Base-by-base conservation (phyloP, 495 filamentous ascomycete genomes). In the Neurospora sp. region DNA sequence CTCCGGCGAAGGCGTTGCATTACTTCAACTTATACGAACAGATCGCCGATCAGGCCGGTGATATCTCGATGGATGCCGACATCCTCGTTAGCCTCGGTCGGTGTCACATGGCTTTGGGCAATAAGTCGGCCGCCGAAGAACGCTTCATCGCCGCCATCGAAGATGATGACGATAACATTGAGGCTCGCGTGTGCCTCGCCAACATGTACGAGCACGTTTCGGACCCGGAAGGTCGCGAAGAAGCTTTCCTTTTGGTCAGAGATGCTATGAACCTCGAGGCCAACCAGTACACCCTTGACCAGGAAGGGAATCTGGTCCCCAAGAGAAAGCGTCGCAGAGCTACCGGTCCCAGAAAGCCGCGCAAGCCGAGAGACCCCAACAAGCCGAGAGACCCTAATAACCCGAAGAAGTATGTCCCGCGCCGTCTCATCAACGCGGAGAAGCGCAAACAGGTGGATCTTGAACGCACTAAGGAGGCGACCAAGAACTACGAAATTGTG, bases 181-280 rank as follows among this genome's bases (percentile, higher is more conserved):
- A 94, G 70, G 84, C 84, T 16, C 90, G 93, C 65, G 88, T 92
- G 16, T 85, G 91, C 74, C 84, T 98, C 18, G 93, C 91, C 9
- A 92, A 90, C 75, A 87, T 97, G 77, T 96, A 93, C 77, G 92
- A 96, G 77, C 86, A 86, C 22, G 85, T 88, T 37, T 87, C 87
- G 68, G 87, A 90, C 81, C 86, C 85, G 22, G 89, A 92, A 38
- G 80, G 80, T 10, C 76, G 79, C 16, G 80, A 81, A 72, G 87
- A 94, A 75, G 94, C 94, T 0, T 87, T 92, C 72, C 87, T 90
- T 44, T 88, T 90, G 44, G 89, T 92, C 70, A 89, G 91, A 69
- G 90, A 96, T 78, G 89, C 92, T 8, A 86, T 94, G 71, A 80
- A 87, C 39, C 81, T 95, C n/a, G 80, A 82, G 77, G 81, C 77